These are phyloP conservation scores for Phlebopus sp. DNA, from an alignment of 1,284 basidiomycete genomes.

Conservation along the genomic window DNA sequence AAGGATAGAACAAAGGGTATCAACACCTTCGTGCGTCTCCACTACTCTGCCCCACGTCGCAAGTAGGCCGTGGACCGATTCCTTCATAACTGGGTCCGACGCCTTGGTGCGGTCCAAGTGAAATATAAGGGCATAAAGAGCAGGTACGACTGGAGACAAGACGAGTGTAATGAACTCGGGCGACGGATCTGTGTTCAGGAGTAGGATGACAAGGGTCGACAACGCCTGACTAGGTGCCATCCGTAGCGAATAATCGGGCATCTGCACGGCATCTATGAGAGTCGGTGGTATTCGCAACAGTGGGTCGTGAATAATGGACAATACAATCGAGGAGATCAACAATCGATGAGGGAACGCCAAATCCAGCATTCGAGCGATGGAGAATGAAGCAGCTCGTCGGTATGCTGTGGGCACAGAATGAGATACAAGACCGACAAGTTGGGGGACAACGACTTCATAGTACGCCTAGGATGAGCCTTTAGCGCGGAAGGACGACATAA, in stretches of 20 bases:
- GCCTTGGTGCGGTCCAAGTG: slow-evolving; percentile 52
- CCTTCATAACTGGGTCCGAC: slow-evolving; percentile 59
- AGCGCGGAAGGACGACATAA: background rate
- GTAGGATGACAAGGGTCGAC: slow-evolving; percentile 48
- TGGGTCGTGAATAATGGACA: slow-evolving; percentile 44
- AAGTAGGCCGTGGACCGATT: slow-evolving; percentile 58
- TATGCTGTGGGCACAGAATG: slow-evolving; percentile 42
- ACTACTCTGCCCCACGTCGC: slow-evolving; percentile 74
- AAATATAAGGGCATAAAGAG: slow-evolving; percentile 64
- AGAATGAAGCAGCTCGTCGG: slow-evolving; percentile 63
- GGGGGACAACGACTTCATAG: slow-evolving; percentile 51
- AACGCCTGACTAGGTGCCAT: slow-evolving; percentile 40
- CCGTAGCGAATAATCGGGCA: slow-evolving; percentile 6
- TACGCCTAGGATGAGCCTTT: slow-evolving; percentile 49
- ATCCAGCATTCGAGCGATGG: slow-evolving; percentile 62
- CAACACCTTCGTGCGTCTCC: slow-evolving; percentile 47
- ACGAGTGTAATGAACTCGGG: slow-evolving; percentile 62
- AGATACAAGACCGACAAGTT: slow-evolving; percentile 49
- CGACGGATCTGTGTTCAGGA: slow-evolving; percentile 77
- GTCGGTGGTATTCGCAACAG: slow-evolving; percentile 30
- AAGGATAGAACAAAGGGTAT: slow-evolving; percentile 61
- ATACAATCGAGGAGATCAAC: slow-evolving; percentile 38
- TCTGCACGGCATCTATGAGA: slow-evolving; percentile 2
- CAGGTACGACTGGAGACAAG: slow-evolving; percentile 64
- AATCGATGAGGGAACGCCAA: slow-evolving; percentile 28